Conservation (phyloP, 768 basidiomycete species). For the Lyophyllum atratum region DNA sequence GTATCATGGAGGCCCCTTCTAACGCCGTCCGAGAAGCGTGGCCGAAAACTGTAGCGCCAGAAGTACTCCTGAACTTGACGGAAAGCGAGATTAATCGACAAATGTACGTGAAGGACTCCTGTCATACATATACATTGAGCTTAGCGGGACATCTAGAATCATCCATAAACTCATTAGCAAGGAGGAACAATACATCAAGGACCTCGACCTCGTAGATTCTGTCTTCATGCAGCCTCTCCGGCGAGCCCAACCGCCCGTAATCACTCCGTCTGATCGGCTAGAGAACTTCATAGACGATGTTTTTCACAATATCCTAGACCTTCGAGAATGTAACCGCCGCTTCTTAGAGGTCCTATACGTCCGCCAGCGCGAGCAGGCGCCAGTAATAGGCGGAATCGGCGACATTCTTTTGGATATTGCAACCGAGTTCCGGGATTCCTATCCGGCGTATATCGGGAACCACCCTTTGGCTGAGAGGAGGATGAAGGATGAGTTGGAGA, state of each 20-base stretch:
- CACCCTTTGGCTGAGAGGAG: conserved; percentile 84
- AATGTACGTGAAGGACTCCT: conserved; percentile 41
- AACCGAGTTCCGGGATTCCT: conserved; percentile 82
- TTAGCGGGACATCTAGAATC: conserved; percentile 40
- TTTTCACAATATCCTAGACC: conserved; percentile 84
- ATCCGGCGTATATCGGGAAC: conserved; percentile 85
- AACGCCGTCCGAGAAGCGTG: conserved; percentile 51
- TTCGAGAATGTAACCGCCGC: conserved; percentile 77
- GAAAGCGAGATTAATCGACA: conserved; percentile 84
- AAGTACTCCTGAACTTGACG: conserved; percentile 51
- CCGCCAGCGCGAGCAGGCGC: conserved; percentile 82
- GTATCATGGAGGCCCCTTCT: conserved; percentile 32
- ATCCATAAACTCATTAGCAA: conserved; percentile 90
- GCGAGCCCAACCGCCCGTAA: conserved; percentile 42
- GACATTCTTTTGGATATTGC: conserved; percentile 88
- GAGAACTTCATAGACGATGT: conserved; percentile 86
- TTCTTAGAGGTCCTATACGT: conserved; percentile 85
- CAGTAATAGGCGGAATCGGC: conserved; percentile 82
- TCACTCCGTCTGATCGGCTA: conserved; percentile 52
- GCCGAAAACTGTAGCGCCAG: conserved; percentile 45
- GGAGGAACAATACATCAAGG: conserved; percentile 88
- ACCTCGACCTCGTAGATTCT: conserved; percentile 81
- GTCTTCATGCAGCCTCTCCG: conserved; percentile 58
- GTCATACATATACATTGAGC: background rate
- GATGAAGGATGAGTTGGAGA: conserved; percentile 83